Percentiles rank a stretch among this genome's conserved stretches.
These are phyloP conservation scores for Chaetomium sp. DNA, from an alignment of 2,329 filamentous ascomycete species.

Conservation along the genomic window DNA sequence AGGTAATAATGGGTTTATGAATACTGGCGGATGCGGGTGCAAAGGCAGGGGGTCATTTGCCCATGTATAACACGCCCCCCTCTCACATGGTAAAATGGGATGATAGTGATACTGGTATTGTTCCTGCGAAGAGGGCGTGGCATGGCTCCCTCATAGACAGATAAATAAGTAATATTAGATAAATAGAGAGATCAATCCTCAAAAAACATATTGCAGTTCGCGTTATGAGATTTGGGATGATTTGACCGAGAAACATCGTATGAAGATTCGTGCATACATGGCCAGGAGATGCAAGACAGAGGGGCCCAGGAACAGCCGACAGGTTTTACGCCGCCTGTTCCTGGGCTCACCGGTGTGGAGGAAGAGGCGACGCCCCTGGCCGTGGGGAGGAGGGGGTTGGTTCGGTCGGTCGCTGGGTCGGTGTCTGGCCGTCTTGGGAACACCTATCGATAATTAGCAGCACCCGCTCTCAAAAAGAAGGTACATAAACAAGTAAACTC, in stretches of 20 bases:
- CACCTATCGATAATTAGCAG: not conserved
- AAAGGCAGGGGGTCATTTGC: not conserved
- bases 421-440: not conserved
- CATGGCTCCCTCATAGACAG: no score
- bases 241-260: no score
- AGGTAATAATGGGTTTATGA: not conserved
- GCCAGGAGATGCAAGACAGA: not conserved
- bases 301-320: not conserved
- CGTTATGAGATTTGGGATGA: no score
- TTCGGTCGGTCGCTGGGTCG: not conserved
- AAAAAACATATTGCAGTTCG: no score
- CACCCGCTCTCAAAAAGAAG: not conserved
- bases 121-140: no score
- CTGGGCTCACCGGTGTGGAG: not conserved
- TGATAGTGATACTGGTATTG: no score
- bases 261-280: no score
- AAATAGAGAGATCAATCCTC: no score
- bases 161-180: no score
- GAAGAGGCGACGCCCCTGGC: conserved; percentile 6
- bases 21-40: no score
- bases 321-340: conserved; percentile 8
- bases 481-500: no score
- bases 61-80: not conserved
- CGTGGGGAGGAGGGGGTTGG: not conserved
- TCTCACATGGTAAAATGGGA: no score